Evolutionary conservation across 441 rosid species (phyloP), one percentile per base, ranked within the genome.

Genomic region (Arabidopsis lyrata): DNA sequence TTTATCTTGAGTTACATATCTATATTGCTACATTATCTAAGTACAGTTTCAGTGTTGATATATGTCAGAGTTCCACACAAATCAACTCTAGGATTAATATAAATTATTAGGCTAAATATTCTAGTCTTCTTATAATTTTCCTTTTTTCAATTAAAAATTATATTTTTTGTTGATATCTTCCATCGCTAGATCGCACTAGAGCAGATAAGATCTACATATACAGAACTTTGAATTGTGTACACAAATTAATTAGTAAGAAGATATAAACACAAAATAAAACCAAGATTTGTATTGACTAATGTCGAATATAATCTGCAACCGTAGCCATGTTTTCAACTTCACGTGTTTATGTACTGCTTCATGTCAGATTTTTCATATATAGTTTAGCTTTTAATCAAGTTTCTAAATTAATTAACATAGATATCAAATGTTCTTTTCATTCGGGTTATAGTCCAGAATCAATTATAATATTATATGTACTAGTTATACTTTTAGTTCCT

Each of bases 321-420:
- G 49, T 20, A 39, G 38, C 56, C 57, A 73, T 73, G 42, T 57
- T 36, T 57, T 73, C 66, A 59, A 55, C 41, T 59, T 67, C 73
- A 67, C 78, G 73, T 74, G 78, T 67, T 67, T 50, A 65, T 47
- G 67, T 59, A 60, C 62, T 50, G 55, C 32, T 14, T 67, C 45
- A 50, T 67, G 73, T 75, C 68, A 52, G 68, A 59, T 41, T 4
- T 49, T 61, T 41, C 15, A n/a, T 48, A 22, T 39, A 22, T 38
- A 12, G 0, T 47, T 70, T n/a, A 47, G 35, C 0, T 39, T 61
- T 71, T 16, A 71, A 61, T 31, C 8, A 22, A 11, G 16, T 20
- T 35, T 63, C n/a, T 18, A 44, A 54, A 20, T 44, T 16, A 15
- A 16, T 36, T 65, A 73, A 31, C 41, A 53, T 34, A 54, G 8